phyloP scores from a whole-genome alignment of 768 basidiomycete species.

The Termitomyces bulborhizus region DNA sequence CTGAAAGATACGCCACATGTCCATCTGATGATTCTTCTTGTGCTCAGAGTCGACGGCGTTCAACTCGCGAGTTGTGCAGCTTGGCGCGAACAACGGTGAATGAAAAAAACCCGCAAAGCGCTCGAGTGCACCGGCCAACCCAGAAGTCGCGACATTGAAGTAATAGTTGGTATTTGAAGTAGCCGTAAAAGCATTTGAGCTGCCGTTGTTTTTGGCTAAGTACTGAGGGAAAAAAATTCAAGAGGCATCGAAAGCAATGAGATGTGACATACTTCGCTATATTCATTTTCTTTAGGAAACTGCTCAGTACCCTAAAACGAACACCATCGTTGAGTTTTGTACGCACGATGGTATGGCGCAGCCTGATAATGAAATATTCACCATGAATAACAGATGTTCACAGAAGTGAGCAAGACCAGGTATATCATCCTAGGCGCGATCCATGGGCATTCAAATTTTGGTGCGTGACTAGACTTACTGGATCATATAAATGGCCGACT shows the following conservation, averaged over 20 bases:
- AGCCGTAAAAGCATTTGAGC: conserved; percentile 89
- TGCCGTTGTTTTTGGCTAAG: conserved; percentile 75
- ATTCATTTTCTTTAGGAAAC: conserved; percentile 92
- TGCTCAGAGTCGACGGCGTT: conserved; percentile 97
- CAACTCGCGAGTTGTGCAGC: conserved; percentile 83
- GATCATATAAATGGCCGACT: conserved; percentile 91
- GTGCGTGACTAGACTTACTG: conserved; percentile 44
- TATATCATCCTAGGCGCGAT: conserved; percentile 61
- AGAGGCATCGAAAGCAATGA: not conserved
- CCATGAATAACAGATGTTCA: conserved; percentile 96
- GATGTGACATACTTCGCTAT: conserved; percentile 58
- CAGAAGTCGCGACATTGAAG: conserved; percentile 62
- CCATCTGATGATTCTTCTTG: conserved; percentile 90
- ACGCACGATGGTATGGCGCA: not conserved
- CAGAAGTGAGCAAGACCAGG: conserved; percentile 93
- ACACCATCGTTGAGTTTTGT: not conserved
- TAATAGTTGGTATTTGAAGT: conserved; percentile 90
- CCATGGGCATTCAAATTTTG: not conserved
- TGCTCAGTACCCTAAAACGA: conserved; percentile 62
- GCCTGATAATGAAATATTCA: conserved; percentile 27
- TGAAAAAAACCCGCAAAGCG: conserved; percentile 88
- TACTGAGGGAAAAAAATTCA: conserved; percentile 36
- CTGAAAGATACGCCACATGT: conserved; percentile 94
- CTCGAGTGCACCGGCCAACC: conserved; percentile 62
- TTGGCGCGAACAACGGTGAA: conserved; percentile 82